These are phyloP conservation scores for Candida parachauliodes DNA, from an alignment of 805 yeast species.

Conservation along the genomic window DNA sequence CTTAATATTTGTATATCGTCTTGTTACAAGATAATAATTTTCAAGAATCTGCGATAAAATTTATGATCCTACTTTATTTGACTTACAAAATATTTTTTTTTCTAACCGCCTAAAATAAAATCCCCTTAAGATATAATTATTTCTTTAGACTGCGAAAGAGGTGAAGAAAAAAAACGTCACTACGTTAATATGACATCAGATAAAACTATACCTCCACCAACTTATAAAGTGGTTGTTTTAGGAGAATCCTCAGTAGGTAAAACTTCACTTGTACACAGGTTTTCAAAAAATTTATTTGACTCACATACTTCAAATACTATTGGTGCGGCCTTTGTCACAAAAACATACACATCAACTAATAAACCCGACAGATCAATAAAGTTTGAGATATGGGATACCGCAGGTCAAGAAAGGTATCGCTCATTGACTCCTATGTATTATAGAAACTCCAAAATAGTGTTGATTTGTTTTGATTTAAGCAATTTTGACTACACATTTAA, in stretches of 20 bases:
- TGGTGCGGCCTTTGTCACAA: slow-evolving; percentile 97
- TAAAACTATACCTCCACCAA: slow-evolving; percentile 16
- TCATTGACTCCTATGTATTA: slow-evolving; percentile 82
- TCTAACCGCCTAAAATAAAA: too few relatives aligned
- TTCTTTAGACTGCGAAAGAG: too few relatives aligned
- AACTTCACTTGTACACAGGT: slow-evolving; percentile 76
- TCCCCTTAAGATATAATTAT: too few relatives aligned
- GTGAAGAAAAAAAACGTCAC: not conserved
- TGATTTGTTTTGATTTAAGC: slow-evolving; percentile 83
- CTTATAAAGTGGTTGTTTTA: slow-evolving; percentile 38
- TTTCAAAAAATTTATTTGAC: slow-evolving; percentile 69
- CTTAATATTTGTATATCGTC: too few relatives aligned
- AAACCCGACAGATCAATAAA: slow-evolving; percentile 41
- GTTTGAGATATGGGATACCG: slow-evolving; percentile 84
- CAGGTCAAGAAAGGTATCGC: slow-evolving; percentile 79
- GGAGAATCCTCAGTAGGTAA: slow-evolving; percentile 64
- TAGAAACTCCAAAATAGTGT: slow-evolving; percentile 65
- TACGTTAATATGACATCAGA: slow-evolving; percentile 6
- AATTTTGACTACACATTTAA: slow-evolving; percentile 45
- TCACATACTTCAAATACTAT: slow-evolving; percentile 84
- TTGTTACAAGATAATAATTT: too few relatives aligned
- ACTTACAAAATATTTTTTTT: too few relatives aligned
- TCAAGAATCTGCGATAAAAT: too few relatives aligned
- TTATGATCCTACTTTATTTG: too few relatives aligned
- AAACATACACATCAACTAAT: slow-evolving; percentile 37